Conservation (phyloP, 208 protist species). For the Naegleria gruberi region DNA sequence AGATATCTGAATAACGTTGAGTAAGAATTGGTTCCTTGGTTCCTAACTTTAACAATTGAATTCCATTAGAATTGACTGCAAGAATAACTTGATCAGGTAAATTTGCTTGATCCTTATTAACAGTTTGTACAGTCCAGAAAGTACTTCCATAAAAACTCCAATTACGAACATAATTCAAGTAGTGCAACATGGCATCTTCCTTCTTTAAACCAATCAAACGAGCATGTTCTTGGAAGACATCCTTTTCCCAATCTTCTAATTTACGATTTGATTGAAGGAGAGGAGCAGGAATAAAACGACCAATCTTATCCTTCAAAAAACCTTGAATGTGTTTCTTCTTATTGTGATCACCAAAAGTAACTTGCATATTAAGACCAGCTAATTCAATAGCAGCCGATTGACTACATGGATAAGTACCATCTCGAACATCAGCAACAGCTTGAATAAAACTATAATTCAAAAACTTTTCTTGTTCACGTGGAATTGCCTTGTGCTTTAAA, state of each 20-base stretch:
- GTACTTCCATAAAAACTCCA: constrained; percentile 26
- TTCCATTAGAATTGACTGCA: constrained; percentile 16
- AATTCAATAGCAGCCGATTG: neutral
- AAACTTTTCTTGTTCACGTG: constrained; percentile 19
- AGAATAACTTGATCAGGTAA: constrained; percentile 17
- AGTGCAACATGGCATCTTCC: constrained; percentile 23
- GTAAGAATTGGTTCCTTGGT: constrained; percentile 26
- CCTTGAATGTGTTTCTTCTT: constrained; percentile 15
- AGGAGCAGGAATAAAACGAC: constrained; percentile 14
- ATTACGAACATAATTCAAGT: constrained; percentile 16
- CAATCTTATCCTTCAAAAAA: constrained; percentile 21
- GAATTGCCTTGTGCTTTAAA: constrained; percentile 18
- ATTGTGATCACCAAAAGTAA: constrained; percentile 26
- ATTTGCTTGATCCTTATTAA: neutral
- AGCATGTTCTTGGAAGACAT: constrained; percentile 19
- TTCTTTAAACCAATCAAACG: neutral
- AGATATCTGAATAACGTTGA: constrained; percentile 19
- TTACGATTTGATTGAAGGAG: constrained; percentile 10
- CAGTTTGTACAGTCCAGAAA: constrained; percentile 23
- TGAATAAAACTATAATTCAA: constrained; percentile 18
- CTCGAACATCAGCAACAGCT: constrained; percentile 18
- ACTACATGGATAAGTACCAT: constrained; percentile 19
- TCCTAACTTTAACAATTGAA: constrained; percentile 24
- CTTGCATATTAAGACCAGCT: constrained; percentile 25
- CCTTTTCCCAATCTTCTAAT: constrained; percentile 21